Evolutionary conservation across 768 basidiomycete genomes (phyloP).

Genomic region (Crepidotus variabilis): DNA sequence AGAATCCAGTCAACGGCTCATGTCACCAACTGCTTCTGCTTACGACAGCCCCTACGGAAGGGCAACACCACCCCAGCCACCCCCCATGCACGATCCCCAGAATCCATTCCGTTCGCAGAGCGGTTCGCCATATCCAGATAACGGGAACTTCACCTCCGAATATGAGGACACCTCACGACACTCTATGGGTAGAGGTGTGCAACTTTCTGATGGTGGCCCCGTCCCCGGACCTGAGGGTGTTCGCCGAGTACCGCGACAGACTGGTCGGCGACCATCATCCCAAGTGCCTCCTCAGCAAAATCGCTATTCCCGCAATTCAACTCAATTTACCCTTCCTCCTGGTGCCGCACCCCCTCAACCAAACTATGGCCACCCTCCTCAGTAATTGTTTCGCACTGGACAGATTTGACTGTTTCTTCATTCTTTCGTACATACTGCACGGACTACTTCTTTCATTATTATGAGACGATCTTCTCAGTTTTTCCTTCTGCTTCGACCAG

Average conservation of each 20-base stretch:
- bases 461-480: conserved; percentile 3
- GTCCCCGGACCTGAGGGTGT: conserved; percentile 78
- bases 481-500: conserved; percentile 7
- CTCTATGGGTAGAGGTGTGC: conserved; percentile 58
- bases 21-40: conserved; percentile 22
- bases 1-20: conserved; percentile 33
- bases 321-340: conserved; percentile 56
- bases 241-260: conserved; percentile 67
- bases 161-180: conserved; percentile 25
- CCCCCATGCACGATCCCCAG: conserved; percentile 42
- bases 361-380: conserved; percentile 18
- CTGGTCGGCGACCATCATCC: conserved; percentile 54
- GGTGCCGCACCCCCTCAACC: conserved; percentile 69
- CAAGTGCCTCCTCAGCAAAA: conserved; percentile 54
- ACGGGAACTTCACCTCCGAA: conserved; percentile 26
- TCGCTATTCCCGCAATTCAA: conserved; percentile 65
- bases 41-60: conserved; percentile 22
- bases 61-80: conserved; percentile 18
- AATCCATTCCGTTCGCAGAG: conserved; percentile 56
- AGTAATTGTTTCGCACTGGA: conserved; percentile 4
- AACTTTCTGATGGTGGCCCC: conserved; percentile 79
- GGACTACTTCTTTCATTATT: conserved; percentile 9
- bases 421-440: conserved; percentile 11
- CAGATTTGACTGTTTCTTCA: conserved; percentile 12
- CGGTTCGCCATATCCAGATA: conserved; percentile 26